phyloP scores from a whole-genome alignment of 2,329 filamentous ascomycete genomes.

The Colletotrichum theobromicola region DNA sequence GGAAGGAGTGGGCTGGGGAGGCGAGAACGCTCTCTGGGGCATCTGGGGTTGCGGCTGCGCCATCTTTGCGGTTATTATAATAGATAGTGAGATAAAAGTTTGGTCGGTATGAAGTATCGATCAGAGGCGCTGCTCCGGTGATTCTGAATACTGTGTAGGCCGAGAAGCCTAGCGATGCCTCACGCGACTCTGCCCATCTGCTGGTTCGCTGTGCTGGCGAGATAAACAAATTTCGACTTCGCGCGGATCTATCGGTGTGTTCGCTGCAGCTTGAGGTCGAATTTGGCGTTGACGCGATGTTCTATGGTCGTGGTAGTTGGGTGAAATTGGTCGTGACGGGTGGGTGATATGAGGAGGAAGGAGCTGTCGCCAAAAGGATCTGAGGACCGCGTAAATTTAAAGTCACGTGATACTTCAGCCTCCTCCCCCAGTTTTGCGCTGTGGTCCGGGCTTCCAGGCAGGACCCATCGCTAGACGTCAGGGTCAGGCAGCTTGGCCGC shows the following conservation, averaged over 20 bases:
- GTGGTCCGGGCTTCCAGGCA: constrained; percentile 10
- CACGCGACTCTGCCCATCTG: constrained; percentile 53
- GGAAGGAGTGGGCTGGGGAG: constrained; percentile 66
- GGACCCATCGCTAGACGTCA: neutral
- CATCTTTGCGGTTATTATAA: constrained; percentile 42
- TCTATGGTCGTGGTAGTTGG: neutral
- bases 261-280: neutral
- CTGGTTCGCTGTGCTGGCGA: neutral
- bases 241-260: neutral
- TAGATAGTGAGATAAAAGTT: constrained; percentile 2
- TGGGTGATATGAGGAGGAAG: constrained; percentile 18
- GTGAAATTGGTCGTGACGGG: neutral
- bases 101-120: constrained; percentile 9
- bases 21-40: constrained; percentile 64
- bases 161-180: constrained; percentile 54
- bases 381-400: constrained; percentile 33
- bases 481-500: neutral
- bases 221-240: neutral
- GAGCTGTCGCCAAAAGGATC: constrained; percentile 3
- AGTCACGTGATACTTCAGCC: constrained; percentile 42
- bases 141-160: constrained; percentile 42
- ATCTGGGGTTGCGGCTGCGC: constrained; percentile 63
- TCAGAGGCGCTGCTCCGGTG: neutral
- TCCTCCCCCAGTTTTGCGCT: neutral
- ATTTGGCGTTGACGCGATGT: neutral